phyloP scores from a whole-genome alignment of 371 early-diverging fungal genomes.

The Massospora cicadina region DNA sequence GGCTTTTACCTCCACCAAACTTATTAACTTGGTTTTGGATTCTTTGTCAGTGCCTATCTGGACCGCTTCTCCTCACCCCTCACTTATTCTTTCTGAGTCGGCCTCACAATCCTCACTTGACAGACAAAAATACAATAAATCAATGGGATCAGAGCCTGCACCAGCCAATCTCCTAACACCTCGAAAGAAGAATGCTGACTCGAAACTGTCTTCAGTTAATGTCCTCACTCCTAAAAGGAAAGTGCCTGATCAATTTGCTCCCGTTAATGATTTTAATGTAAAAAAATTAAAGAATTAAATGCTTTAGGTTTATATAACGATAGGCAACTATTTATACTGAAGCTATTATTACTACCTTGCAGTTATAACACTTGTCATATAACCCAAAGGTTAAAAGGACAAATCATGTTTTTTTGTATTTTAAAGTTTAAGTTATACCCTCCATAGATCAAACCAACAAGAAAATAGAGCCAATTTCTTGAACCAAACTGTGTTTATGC shows the following conservation, averaged over 20 bases:
- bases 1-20: constrained; percentile 38
- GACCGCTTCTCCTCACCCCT: background rate
- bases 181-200: background rate
- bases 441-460: too few relatives aligned
- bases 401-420: too few relatives aligned
- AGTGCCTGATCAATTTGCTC: background rate
- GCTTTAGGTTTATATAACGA: too few relatives aligned
- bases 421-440: too few relatives aligned
- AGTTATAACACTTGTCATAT: too few relatives aligned
- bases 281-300: background rate
- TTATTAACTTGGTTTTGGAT: constrained; percentile 2
- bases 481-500: too few relatives aligned
- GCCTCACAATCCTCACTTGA: background rate
- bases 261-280: background rate
- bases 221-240: background rate
- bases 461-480: too few relatives aligned
- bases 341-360: too few relatives aligned
- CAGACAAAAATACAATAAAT: background rate
- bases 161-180: background rate
- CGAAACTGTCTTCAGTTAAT: background rate
- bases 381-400: too few relatives aligned
- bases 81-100: background rate
- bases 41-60: background rate
- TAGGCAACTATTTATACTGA: too few relatives aligned
- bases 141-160: background rate